Percentiles rank a stretch among this genome's conserved stretches.
Conservation (phyloP, 495 filamentous ascomycete species). For the Penicillium alfredii region DNA sequence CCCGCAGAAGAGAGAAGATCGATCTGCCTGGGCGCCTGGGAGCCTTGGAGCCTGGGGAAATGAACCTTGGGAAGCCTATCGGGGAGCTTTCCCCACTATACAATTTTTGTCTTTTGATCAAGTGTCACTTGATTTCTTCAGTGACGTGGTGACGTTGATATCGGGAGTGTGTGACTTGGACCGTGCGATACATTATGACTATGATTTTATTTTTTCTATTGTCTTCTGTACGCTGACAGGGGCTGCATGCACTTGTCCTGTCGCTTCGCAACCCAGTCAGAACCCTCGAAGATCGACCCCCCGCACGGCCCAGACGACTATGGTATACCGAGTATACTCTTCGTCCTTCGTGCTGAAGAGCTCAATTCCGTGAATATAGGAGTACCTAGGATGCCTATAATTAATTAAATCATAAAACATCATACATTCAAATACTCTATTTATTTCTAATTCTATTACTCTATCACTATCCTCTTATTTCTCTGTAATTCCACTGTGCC, state of each 20-base stretch:
- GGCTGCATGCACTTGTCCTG: slow-evolving; percentile 5
- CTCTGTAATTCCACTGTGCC: slow-evolving; percentile 1
- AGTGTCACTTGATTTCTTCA: too few relatives aligned
- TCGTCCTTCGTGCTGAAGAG: background rate
- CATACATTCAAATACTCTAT: too few relatives aligned
- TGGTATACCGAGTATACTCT: slow-evolving; percentile 1
- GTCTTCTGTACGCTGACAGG: slow-evolving; percentile 12
- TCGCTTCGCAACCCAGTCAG: slow-evolving; percentile 15
- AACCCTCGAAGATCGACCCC: slow-evolving; percentile 6
- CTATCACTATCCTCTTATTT: too few relatives aligned
- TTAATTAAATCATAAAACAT: too few relatives aligned
- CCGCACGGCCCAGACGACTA: slow-evolving; percentile 7
- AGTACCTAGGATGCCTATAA: too few relatives aligned
- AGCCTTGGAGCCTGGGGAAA: background rate
- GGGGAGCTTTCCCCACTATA: too few relatives aligned
- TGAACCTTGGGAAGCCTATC: background rate
- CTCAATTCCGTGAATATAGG: too few relatives aligned
- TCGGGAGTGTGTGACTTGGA: slow-evolving; percentile 11
- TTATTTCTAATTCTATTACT: too few relatives aligned
- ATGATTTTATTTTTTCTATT: too few relatives aligned
- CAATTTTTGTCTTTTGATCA: too few relatives aligned
- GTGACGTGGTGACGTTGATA: slow-evolving; percentile 2
- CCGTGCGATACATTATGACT: slow-evolving; percentile 12
- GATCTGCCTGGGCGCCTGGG: too few relatives aligned
- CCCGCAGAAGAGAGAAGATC: slow-evolving; percentile 9